These are phyloP conservation scores for bread wheat (Triticum aestivum) DNA, from an alignment of 176 grass and related monocot species.

Conservation along the genomic window IWGSC_CS_RefSeq_v2.1 NC_057798.1:244785759-244786258, in stretches of 20 bases:
- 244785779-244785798: too few species aligned
- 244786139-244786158: slow-evolving; percentile 9
- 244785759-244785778: too few species aligned
- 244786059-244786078: slow-evolving; percentile 38
- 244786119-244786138: neutral
- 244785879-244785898: neutral
- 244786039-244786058: slow-evolving; percentile 32
- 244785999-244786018: slow-evolving; percentile 4
- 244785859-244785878: neutral
- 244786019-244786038: slow-evolving; percentile 28
- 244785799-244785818: neutral
- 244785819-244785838: neutral
- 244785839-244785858: neutral
- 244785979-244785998: neutral
- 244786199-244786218: slow-evolving; percentile 25
- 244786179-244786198: neutral
- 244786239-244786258: slow-evolving; percentile 25
- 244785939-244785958: neutral
- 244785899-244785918: neutral
- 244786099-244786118: slow-evolving; percentile 4
- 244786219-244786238: slow-evolving; percentile 31
- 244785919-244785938: neutral
- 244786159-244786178: slow-evolving; percentile 39
- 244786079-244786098: slow-evolving; percentile 25
- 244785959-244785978: neutral